These are phyloP conservation scores for Lasiosphaeris hirsuta DNA, from an alignment of 495 filamentous ascomycete species.

Conservation along the genomic window DNA sequence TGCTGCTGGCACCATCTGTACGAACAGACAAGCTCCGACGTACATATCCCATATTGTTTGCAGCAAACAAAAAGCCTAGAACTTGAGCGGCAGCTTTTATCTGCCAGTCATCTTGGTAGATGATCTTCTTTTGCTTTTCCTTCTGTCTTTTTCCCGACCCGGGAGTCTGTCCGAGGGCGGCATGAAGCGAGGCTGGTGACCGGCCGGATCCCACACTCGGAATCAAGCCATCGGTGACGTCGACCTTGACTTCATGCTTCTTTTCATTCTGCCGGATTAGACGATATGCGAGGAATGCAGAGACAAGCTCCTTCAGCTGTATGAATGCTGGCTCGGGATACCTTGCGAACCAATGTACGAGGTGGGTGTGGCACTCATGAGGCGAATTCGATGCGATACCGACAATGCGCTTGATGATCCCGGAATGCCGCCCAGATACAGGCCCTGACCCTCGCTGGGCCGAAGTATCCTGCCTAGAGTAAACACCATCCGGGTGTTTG, in stretches of 20 bases:
- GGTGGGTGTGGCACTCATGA: constrained; percentile 71
- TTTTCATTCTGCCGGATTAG: constrained; percentile 70
- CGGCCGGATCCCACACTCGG: constrained; percentile 64
- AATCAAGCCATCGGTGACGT: constrained; percentile 63
- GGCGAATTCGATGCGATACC: constrained; percentile 76
- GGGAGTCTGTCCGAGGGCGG: constrained; percentile 61
- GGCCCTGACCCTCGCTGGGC: constrained; percentile 24
- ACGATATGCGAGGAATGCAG: constrained; percentile 79
- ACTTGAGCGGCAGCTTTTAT: constrained; percentile 77
- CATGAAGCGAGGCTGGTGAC: constrained; percentile 64
- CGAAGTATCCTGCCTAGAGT: constrained; percentile 8
- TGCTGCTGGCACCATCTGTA: neutral
- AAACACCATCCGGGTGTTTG: constrained; percentile 19
- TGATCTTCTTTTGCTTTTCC: constrained; percentile 52
- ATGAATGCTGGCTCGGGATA: constrained; percentile 67
- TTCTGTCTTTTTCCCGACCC: constrained; percentile 42
- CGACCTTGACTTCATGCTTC: constrained; percentile 53
- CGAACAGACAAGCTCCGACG: constrained; percentile 20
- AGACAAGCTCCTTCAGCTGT: constrained; percentile 68
- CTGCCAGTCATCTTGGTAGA: constrained; percentile 90
- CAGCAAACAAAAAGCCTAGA: constrained; percentile 78
- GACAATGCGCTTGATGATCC: constrained; percentile 81
- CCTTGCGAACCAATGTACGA: constrained; percentile 83
- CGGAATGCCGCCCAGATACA: constrained; percentile 61
- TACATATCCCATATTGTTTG: constrained; percentile 60